A percentile compares a stretch with the other conserved stretches of the same genome.
phyloP scores from a whole-genome alignment of 1,284 basidiomycete genomes.

The Cryptococcus sp. region DNA sequence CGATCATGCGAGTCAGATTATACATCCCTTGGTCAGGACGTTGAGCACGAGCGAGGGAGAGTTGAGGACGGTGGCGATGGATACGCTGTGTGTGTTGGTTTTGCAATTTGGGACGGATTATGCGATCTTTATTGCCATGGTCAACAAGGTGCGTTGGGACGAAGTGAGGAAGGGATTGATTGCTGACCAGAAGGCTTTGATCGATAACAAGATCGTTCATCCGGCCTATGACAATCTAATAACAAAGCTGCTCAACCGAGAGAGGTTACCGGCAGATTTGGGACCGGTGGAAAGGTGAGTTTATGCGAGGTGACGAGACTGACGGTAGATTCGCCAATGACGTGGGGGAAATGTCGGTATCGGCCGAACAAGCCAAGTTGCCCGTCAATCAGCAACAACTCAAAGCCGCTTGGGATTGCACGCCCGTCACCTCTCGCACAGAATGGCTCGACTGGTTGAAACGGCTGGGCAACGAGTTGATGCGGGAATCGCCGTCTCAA shows the following conservation, averaged over 20 bases:
- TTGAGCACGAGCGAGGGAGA: constrained; percentile 73
- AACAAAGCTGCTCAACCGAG: constrained; percentile 82
- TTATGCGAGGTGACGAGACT: neutral
- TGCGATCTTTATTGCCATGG: constrained; percentile 93
- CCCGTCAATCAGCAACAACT: constrained; percentile 96
- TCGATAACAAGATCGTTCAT: constrained; percentile 76
- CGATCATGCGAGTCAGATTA: constrained; percentile 96
- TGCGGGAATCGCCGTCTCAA: constrained; percentile 97
- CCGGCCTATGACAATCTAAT: constrained; percentile 83
- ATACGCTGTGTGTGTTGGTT: constrained; percentile 86
- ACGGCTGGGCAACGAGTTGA: constrained; percentile 86
- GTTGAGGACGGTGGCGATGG: constrained; percentile 80
- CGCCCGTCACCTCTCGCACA: constrained; percentile 68
- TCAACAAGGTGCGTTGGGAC: constrained; percentile 75
- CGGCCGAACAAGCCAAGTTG: constrained; percentile 74
- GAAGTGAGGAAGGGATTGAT: neutral
- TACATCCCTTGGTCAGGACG: constrained; percentile 90
- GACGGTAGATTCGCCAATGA: constrained; percentile 31
- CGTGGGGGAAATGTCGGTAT: constrained; percentile 27
- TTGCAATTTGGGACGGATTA: constrained; percentile 94
- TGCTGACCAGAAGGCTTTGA: constrained; percentile 57
- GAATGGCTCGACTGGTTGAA: constrained; percentile 98
- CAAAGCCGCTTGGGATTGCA: constrained; percentile 94
- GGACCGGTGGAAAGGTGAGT: constrained; percentile 48
- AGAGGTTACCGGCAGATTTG: constrained; percentile 68